These are phyloP conservation scores for Vaccinium vitisidaea DNA, from an alignment of 148 eudicot genomes.

Conservation along the genomic window DNA sequence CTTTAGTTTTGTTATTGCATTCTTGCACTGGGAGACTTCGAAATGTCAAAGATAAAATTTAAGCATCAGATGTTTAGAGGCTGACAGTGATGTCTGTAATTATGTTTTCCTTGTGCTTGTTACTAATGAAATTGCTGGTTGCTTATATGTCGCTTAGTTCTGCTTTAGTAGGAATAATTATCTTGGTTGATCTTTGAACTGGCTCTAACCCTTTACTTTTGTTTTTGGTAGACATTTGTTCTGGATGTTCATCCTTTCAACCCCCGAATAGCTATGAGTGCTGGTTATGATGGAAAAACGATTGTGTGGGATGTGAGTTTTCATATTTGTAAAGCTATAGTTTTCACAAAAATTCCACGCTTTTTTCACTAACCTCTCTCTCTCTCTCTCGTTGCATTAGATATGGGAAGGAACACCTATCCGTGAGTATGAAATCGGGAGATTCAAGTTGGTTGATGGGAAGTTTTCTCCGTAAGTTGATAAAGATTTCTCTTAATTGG, in stretches of 20 bases:
- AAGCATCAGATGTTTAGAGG: not conserved
- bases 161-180: not conserved
- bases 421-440: conserved; percentile 74
- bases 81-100: not conserved
- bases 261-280: conserved; percentile 98
- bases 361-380: conserved; percentile 12
- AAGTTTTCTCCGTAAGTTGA: conserved; percentile 94
- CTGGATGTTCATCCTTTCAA: conserved; percentile 97
- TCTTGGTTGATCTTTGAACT: not conserved
- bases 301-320: conserved; percentile 97
- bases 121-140: not conserved
- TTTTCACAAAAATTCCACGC: not conserved
- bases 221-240: conserved; percentile 73
- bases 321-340: not conserved
- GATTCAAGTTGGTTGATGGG: conserved; percentile 90
- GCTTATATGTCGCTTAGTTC: not conserved
- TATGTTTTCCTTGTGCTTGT: not conserved
- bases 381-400: conserved; percentile 34
- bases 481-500: conserved; percentile 7
- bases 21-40: not conserved
- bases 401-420: conserved; percentile 99
- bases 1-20: not conserved
- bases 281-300: conserved; percentile 99
- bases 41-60: not conserved
- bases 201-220: conserved; percentile 12